Base-by-base conservation (phyloP, 1,284 basidiomycete genomes). In the Moniliophthora roreri region DNA sequence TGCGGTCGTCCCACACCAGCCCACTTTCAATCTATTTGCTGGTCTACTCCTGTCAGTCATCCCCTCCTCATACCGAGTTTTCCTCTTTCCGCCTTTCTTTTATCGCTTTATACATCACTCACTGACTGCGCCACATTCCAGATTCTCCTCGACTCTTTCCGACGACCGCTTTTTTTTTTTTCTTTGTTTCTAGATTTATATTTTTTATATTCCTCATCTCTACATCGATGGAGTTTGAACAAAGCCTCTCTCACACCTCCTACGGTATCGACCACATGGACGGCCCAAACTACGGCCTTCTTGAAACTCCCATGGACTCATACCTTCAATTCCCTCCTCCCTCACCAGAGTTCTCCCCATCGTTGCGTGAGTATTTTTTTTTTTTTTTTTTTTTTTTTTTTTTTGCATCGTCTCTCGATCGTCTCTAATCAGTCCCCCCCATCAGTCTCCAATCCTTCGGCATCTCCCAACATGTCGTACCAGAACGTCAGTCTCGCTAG, bases 401-500 rank as follows among this genome's bases (percentile, higher is more conserved):
- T 37, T 16, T 16, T 10, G 24, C 38, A 23, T 40, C 20, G 37
- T 42, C 16, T 26, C 24, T 6, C 49, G 49, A 34, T 16, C 59
- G 42, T 60, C 53, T 51, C 28, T 32, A 32, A 32, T 32, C 28
- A 32, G 6, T 6, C 11, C 28, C 28, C 28, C 28, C 28, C 28
- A 32, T 32, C 28, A 56, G 61, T 63, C 56, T 58, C 58, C 59
- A 78, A 76, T 59, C 63, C 76, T 69, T 58, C 73, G 53, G 65
- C 74, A 51, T 73, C 80, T 15, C 75, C 73, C 11, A 32, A 32
- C 59, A 76, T 85, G 51, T 79, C 80, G 62, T 85, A 85, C 71
- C 79, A 80, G 62, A 70, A 78, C 28, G 70, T 89, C 58, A 84
- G 79, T 70, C 72, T 86, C 60, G 68, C 79, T 37, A 76, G 72